These are phyloP conservation scores for Garcia nutans DNA, from an alignment of 345 rosid species.

Conservation along the genomic window DNA sequence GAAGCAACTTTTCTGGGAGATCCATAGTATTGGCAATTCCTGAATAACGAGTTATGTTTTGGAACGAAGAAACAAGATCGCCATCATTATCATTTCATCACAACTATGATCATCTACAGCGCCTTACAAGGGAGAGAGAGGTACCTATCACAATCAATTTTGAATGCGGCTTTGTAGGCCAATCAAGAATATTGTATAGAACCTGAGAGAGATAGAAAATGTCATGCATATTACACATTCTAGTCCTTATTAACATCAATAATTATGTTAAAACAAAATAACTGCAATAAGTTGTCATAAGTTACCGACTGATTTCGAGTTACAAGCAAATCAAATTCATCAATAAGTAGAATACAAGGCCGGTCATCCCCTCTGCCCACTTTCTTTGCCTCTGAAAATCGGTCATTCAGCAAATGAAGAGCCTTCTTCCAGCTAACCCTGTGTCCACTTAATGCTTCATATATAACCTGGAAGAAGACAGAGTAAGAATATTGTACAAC, in stretches of 20 bases:
- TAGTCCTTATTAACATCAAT: background rate
- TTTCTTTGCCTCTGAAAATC: conserved; percentile 70
- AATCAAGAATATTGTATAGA: conserved; percentile 84
- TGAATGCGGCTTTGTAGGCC: conserved; percentile 91
- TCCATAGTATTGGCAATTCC: conserved; percentile 99
- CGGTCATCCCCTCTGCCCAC: conserved; percentile 55
- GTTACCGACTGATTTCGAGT: conserved; percentile 92
- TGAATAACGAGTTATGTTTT: conserved; percentile 23
- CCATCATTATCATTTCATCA: conserved; percentile 3
- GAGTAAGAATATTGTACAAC: conserved; percentile 9
- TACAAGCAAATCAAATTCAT: conserved; percentile 94
- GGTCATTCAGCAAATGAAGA: conserved; percentile 65
- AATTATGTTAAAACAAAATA: background rate
- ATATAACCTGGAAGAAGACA: conserved; percentile 61
- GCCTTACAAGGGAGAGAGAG: background rate
- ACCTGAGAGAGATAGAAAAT: conserved; percentile 42
- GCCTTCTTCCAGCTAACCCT: conserved; percentile 94
- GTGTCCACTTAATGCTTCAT: conserved; percentile 90
- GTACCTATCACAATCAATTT: conserved; percentile 79
- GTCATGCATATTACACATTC: conserved; percentile 2
- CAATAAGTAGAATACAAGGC: conserved; percentile 91
- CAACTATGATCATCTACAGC: background rate
- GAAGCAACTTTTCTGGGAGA: conserved; percentile 96
- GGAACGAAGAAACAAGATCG: background rate
- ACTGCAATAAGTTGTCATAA: conserved; percentile 4